Base-by-base conservation (phyloP, 2,329 filamentous ascomycete species). In the Lanzia echinophila region DNA sequence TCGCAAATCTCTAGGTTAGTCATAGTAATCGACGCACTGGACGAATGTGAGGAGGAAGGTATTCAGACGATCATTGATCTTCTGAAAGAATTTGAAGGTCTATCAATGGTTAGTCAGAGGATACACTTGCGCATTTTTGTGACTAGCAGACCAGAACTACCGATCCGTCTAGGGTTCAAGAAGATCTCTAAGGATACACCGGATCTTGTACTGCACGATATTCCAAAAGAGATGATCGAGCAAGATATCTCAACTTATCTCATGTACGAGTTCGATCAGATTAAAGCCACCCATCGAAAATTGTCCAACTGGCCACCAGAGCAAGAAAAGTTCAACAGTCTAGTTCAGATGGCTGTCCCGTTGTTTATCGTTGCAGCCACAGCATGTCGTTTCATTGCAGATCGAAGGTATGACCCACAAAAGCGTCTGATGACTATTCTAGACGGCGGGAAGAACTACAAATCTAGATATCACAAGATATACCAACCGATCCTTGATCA, bases 331-430 rank as follows among this genome's bases (percentile, higher is more conserved):
- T 7, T 62, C 2, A 31, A 54, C 53, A 33, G 8, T 11, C 48
- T 70, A 6, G 60, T 67, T 34, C 6, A 22, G 11, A 69, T 66
- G 58, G 64, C 70, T 13, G 53, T 60, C 5, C 69, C 70, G 0
- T 56, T 73, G 4, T 70, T 70, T 52, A 69, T 69, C 38, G 67
- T 60, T 58, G 67, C 67, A n/a, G 47, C 63, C 53, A 65, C 63
- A 13, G 31, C 53, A 4, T 66, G 58, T 41, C 60, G 62, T 3
- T 65, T 62, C 51, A 8, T 57, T 34, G 20, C 20, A 31, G 51
- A 54, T 19, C 44, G 10, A 43, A 43, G 12, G 24, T 43, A 36
- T 28, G n/a, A 47, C n/a, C 51, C 51, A 8, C 32, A 54, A 20
- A 38, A 53, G 13, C 50, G 32, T 3, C 33, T 53, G 20, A 32